phyloP scores from a whole-genome alignment of 331 rosid genomes.

The Rosa hybrid region DNA sequence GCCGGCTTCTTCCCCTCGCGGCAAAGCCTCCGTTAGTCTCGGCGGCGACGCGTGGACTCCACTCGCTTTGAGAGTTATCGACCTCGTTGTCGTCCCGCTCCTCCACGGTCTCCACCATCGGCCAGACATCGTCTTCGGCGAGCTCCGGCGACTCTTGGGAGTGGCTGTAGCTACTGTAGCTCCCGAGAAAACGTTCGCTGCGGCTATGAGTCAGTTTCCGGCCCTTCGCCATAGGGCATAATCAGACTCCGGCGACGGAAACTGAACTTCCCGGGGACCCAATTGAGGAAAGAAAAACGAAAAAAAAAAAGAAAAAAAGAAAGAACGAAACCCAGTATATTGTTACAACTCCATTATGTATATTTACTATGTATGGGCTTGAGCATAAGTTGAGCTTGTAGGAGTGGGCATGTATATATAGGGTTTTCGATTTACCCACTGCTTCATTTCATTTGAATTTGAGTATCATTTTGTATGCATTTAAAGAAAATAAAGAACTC shows the following conservation, averaged over 20 bases:
- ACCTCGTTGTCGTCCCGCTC: constrained; percentile 26
- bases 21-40: constrained; percentile 31
- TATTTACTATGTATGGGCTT: not conserved
- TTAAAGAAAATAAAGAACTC: constrained; percentile 25
- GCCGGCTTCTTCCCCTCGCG: constrained; percentile 27
- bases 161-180: constrained; percentile 42
- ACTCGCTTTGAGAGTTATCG: constrained; percentile 26
- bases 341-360: constrained; percentile 34
- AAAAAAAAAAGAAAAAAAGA: not conserved
- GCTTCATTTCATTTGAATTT: constrained; percentile 82
- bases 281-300: not conserved
- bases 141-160: constrained; percentile 58
- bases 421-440: constrained; percentile 14
- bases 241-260: constrained; percentile 35
- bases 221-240: constrained; percentile 78
- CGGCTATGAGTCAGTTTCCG: constrained; percentile 71
- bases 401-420: constrained; percentile 53
- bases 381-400: constrained; percentile 30
- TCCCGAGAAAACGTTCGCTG: constrained; percentile 78
- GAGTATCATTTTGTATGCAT: constrained; percentile 65
- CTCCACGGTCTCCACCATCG: constrained; percentile 39
- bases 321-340: not conserved
- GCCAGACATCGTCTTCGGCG: constrained; percentile 88
- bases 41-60: constrained; percentile 27
- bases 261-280: constrained; percentile 20